Percentiles rank a stretch among this genome's conserved stretches.
Evolutionary conservation across 345 rosid species (phyloP).

Genomic region (Lagerstroemia speciosa): DNA sequence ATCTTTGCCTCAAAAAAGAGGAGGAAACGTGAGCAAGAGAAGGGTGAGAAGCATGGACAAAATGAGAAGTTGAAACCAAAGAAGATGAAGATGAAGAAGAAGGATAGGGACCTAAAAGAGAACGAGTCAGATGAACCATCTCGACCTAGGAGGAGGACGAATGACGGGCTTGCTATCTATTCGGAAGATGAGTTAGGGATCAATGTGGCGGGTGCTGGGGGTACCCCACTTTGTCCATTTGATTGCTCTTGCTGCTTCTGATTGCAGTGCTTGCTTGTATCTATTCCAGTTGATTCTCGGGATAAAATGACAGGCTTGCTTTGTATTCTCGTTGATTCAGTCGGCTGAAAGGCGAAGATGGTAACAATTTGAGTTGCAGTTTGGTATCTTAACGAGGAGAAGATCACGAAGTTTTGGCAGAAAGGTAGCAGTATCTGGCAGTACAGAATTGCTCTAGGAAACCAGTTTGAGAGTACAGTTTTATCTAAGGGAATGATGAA

Average conservation of each 20-base stretch:
- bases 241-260: constrained; percentile 84
- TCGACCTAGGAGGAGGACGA: constrained; percentile 37
- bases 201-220: constrained; percentile 42
- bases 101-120: constrained; percentile 18
- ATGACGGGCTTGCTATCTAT: constrained; percentile 49
- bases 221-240: constrained; percentile 77
- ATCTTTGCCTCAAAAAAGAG: constrained; percentile 15
- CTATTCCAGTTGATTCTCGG: too few relatives aligned
- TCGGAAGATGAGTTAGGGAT: constrained; percentile 72
- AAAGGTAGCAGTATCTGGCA: too few relatives aligned
- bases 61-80: background rate
- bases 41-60: constrained; percentile 5
- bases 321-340: too few relatives aligned
- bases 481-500: too few relatives aligned
- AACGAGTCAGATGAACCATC: constrained; percentile 7
- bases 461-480: too few relatives aligned
- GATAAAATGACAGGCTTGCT: too few relatives aligned
- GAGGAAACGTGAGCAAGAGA: constrained; percentile 9
- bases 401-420: too few relatives aligned
- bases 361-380: too few relatives aligned
- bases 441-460: too few relatives aligned
- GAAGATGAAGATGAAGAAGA: constrained; percentile 18
- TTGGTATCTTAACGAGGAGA: too few relatives aligned
- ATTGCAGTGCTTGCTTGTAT: background rate
- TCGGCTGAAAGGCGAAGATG: too few relatives aligned